Evolutionary conservation across 1,284 basidiomycete genomes (phyloP).

Genomic region (Ustilago curta): DNA sequence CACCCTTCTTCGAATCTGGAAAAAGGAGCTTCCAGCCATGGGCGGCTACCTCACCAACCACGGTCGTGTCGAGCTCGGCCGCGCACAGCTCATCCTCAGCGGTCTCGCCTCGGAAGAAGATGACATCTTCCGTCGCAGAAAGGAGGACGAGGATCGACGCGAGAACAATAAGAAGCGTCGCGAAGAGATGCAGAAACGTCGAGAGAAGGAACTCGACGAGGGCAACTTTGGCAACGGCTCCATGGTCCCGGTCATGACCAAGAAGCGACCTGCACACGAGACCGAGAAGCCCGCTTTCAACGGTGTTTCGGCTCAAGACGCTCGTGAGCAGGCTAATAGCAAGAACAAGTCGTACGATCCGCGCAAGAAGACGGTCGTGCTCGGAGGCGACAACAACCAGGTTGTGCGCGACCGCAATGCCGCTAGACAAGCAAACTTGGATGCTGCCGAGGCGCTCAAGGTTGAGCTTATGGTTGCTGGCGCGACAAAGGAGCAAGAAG

Average conservation of each 20-base stretch:
- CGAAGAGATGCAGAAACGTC: slow-evolving; percentile 73
- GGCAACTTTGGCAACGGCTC: slow-evolving; percentile 46
- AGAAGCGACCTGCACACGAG: slow-evolving; percentile 34
- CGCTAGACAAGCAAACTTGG: slow-evolving; percentile 88
- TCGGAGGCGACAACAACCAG: slow-evolving; percentile 60
- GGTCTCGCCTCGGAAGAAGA: slow-evolving; percentile 92
- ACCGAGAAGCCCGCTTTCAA: slow-evolving; percentile 52
- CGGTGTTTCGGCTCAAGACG: slow-evolving; percentile 37
- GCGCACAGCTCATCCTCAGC: slow-evolving; percentile 93
- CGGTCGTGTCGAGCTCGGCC: slow-evolving; percentile 85
- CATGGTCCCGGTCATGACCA: slow-evolving; percentile 34
- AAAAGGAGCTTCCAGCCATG: slow-evolving; percentile 89
- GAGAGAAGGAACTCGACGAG: slow-evolving; percentile 47
- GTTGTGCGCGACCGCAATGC: slow-evolving; percentile 60
- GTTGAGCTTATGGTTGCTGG: slow-evolving; percentile 81
- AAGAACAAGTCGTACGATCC: slow-evolving; percentile 47
- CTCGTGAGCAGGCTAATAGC: slow-evolving; percentile 62
- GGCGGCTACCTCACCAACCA: slow-evolving; percentile 96
- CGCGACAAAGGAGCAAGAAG: slow-evolving; percentile 70
- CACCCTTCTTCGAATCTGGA: slow-evolving; percentile 94
- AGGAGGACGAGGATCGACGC: slow-evolving; percentile 91
- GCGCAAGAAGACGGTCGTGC: slow-evolving; percentile 50
- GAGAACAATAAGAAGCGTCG: slow-evolving; percentile 83
- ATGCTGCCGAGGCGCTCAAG: slow-evolving; percentile 91
- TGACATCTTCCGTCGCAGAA: slow-evolving; percentile 91